Evolutionary conservation across 805 yeast species (phyloP), one percentile per base, ranked within the genome.

Genomic region (Kluyveromyces wickerhamii): DNA sequence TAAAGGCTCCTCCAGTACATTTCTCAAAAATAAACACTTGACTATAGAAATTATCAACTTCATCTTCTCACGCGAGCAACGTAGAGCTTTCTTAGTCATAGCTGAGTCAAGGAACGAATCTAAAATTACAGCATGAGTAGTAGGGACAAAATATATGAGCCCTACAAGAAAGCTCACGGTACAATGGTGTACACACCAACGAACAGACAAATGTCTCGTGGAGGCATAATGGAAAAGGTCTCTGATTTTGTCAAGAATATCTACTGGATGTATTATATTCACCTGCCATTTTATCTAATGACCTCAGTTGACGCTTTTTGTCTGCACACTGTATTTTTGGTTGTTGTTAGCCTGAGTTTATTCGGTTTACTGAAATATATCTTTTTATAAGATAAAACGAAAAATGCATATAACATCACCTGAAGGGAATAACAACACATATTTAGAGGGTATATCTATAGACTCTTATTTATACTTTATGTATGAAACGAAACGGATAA

Each of bases 261-360:
- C 13, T 65, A 63, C 41, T 66, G 71, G 71, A 62, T 58, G 32
- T 66, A 66, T 40, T 66, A 65, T 35, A 57, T 66, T 17, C 69
- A 66, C 42, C 42, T 66, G 30, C 71, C 71, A 12, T 66, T 59
- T 42, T 66, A 65, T 38, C 38, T 66, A 34, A 62, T 66, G 69
- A 63, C 67, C 16, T 43, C 57, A 3, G 59, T 56, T 29, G 71
- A 66, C 35, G 66, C 71, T 2, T 60, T 61, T 32, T 44, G 60
- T 11, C 42, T 66, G 12, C 71, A 64, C 43, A 39, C 51, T 3
- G 58, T 63, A 39, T 62, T 63, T 42, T 44, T 66, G 17, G 47
- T 56, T 4, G 41, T 66, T 12, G 50, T 64, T 40, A 55, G 66
- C 14, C 39, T 66, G 7, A 52, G 62, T 37, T 40, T 64, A 7